These are phyloP conservation scores for Corynascus novoguineensis DNA, from an alignment of 495 filamentous ascomycete species.

Conservation along the genomic window DNA sequence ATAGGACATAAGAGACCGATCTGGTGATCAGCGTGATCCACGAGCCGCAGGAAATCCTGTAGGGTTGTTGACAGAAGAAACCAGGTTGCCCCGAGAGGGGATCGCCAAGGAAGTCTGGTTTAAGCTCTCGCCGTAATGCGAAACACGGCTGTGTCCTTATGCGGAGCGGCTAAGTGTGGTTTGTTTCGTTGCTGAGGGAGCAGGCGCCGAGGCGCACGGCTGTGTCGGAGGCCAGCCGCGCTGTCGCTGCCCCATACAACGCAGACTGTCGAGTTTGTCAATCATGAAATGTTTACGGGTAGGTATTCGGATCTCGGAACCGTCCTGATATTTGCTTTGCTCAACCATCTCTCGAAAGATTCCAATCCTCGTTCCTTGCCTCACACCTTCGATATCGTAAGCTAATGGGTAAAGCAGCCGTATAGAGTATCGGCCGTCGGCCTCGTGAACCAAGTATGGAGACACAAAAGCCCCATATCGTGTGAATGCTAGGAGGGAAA, in stretches of 20 bases:
- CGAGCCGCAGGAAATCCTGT: not conserved
- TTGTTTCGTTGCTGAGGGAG: conserved; percentile 11
- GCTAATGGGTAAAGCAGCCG: no score
- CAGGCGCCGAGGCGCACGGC: not conserved
- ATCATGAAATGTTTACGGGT: no score
- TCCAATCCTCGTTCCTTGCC: no score
- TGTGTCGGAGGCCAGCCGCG: no score
- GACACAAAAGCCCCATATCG: no score
- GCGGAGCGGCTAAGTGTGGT: conserved; percentile 3
- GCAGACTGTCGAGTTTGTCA: no score
- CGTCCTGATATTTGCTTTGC: no score
- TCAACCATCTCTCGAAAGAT: no score
- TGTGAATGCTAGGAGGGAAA: not conserved
- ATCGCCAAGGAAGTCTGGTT: conserved; percentile 13
- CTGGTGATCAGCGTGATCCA: conserved; percentile 4
- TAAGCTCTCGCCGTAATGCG: not conserved
- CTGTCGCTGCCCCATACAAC: no score
- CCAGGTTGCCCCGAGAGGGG: conserved; percentile 18
- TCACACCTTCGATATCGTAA: no score
- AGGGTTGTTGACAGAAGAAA: conserved; percentile 11
- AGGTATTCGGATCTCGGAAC: no score
- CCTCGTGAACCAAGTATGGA: not conserved
- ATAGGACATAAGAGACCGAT: conserved; percentile 5
- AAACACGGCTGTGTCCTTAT: conserved; percentile 12
- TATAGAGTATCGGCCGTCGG: no score